These are phyloP conservation scores for Talaromyces albobiverticillius DNA, from an alignment of 2,329 filamentous ascomycete species.

Conservation along the genomic window DNA sequence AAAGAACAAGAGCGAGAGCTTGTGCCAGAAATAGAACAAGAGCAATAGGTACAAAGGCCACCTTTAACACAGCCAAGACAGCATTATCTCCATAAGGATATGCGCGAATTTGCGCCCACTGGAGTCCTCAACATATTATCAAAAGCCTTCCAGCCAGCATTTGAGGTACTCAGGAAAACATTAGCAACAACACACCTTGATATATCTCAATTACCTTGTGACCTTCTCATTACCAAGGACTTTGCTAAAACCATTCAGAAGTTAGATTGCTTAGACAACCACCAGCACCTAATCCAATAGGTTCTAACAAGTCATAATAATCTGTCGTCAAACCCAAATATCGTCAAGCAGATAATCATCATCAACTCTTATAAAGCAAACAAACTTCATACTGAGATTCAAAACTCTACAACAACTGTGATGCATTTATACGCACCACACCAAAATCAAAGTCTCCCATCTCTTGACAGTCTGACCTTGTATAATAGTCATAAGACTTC, in stretches of 20 bases:
- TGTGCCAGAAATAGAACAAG: slow-evolving; percentile 57
- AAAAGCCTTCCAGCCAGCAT: not conserved
- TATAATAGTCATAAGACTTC: slow-evolving; percentile 20
- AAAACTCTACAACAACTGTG: slow-evolving; percentile 28
- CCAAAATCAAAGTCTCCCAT: slow-evolving; percentile 32
- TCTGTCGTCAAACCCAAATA: no score
- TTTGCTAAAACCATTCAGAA: not conserved
- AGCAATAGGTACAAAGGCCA: slow-evolving; percentile 55
- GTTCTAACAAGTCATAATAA: slow-evolving; percentile 40
- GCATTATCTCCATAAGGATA: not conserved
- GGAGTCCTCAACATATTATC: not conserved
- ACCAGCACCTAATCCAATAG: slow-evolving; percentile 55
- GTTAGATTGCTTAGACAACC: slow-evolving; percentile 39
- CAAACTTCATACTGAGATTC: slow-evolving; percentile 43
- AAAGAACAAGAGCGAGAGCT: slow-evolving; percentile 67
- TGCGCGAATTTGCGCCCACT: not conserved
- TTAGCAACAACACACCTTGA: not conserved
- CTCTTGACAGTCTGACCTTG: slow-evolving; percentile 45
- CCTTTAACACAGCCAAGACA: slow-evolving; percentile 5
- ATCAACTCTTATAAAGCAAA: slow-evolving; percentile 63
- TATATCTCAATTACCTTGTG: not conserved
- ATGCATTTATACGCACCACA: slow-evolving; percentile 54
- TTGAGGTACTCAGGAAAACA: not conserved
- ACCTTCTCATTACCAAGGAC: not conserved
- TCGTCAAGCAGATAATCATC: slow-evolving; percentile 43